These are phyloP conservation scores for Colletotrichum neosansevieriae DNA, from an alignment of 2,329 filamentous ascomycete species.

Conservation along the genomic window DNA sequence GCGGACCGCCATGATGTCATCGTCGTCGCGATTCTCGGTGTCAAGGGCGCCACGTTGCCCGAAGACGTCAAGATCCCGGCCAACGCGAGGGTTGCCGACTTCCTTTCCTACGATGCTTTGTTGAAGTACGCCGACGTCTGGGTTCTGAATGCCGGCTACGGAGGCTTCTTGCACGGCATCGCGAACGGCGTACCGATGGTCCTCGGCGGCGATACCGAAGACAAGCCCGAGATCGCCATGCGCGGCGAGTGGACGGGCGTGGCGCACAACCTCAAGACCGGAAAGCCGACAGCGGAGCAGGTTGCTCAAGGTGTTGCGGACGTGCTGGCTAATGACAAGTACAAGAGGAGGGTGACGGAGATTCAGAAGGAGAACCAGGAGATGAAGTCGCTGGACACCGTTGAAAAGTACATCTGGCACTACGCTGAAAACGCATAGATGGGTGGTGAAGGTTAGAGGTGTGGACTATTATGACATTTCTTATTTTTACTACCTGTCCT, in stretches of 20 bases:
- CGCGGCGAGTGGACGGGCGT: slow-evolving; percentile 58
- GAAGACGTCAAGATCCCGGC: slow-evolving; percentile 48
- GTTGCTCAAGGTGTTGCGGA: slow-evolving; percentile 48
- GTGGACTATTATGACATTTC: no score
- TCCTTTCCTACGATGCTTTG: slow-evolving; percentile 61
- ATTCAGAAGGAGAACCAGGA: slow-evolving; percentile 50
- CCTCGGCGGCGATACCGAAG: slow-evolving; percentile 56
- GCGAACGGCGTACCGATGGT: slow-evolving; percentile 62
- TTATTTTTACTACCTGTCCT: no score
- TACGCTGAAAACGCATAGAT: slow-evolving; percentile 20
- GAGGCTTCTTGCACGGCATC: slow-evolving; percentile 59
- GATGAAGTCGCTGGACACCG: slow-evolving; percentile 39
- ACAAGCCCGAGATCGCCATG: slow-evolving; percentile 56
- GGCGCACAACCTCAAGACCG: slow-evolving; percentile 57
- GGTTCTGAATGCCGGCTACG: slow-evolving; percentile 62
- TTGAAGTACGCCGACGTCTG: slow-evolving; percentile 59
- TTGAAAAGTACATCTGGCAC: slow-evolving; percentile 40
- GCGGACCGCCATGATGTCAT: slow-evolving; percentile 54
- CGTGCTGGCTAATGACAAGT: slow-evolving; percentile 47
- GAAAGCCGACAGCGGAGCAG: slow-evolving; percentile 46
- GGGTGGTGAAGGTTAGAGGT: background rate
- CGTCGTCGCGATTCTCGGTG: slow-evolving; percentile 49
- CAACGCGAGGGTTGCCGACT: slow-evolving; percentile 60
- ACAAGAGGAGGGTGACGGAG: slow-evolving; percentile 48
- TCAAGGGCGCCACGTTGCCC: slow-evolving; percentile 43